Percentiles rank a stretch among this genome's conserved stretches.
Evolutionary conservation across 106 monocot genomes (phyloP).

Genomic region (Acorus calamus): DNA sequence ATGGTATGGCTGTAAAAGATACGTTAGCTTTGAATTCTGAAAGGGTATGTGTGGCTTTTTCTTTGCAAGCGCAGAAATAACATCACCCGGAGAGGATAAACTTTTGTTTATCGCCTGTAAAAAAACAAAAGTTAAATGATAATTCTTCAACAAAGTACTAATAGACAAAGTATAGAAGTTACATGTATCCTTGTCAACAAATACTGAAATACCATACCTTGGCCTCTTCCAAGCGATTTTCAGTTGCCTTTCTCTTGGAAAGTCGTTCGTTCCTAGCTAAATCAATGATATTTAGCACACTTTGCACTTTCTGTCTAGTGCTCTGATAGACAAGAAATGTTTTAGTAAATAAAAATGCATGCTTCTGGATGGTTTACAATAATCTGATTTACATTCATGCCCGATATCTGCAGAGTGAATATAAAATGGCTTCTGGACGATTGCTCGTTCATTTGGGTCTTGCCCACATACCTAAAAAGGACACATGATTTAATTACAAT

Average conservation of each 20-base stretch:
- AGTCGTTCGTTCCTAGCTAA: conserved; percentile 91
- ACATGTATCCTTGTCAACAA: too few species aligned
- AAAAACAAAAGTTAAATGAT: not conserved
- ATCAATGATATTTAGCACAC: conserved; percentile 87
- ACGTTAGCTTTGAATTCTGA: conserved; percentile 84
- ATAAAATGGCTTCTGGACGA: conserved; percentile 95
- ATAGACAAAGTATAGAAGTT: too few species aligned
- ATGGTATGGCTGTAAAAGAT: conserved; percentile 91
- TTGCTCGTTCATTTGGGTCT: conserved; percentile 89
- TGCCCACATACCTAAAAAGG: conserved; percentile 88
- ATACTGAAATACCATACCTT: conserved; percentile 44
- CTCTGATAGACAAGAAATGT: too few species aligned
- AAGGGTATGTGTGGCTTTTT: conserved; percentile 87
- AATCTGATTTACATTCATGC: conserved; percentile 46
- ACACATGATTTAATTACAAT: too few species aligned
- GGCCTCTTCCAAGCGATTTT: conserved; percentile 86
- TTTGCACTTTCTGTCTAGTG: conserved; percentile 87
- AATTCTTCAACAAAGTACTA: not conserved
- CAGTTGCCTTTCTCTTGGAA: conserved; percentile 76
- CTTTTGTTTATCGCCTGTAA: conserved; percentile 84
- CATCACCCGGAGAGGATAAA: conserved; percentile 73
- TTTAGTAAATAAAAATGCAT: too few species aligned
- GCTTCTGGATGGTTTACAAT: too few species aligned
- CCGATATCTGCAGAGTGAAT: conserved; percentile 71
- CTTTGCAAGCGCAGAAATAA: conserved; percentile 72